Base-by-base conservation (phyloP, 306 rosid species). In the Dalbergia cochinchinensis region DNA sequence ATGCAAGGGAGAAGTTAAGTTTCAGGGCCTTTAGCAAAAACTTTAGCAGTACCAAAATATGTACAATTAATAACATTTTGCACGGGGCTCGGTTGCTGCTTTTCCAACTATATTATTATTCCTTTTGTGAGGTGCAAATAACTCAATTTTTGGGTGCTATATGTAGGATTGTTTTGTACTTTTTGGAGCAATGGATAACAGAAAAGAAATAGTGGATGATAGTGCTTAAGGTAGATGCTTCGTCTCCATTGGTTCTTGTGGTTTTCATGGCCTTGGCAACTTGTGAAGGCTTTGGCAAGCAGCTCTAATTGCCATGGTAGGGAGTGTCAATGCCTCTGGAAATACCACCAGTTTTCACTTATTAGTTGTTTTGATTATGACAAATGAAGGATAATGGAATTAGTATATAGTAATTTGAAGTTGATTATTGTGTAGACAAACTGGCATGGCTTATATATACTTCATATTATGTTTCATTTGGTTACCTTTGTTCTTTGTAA, bases 1-100 rank as follows among this genome's bases (percentile, higher is more conserved):
- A 86, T 76, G 94, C 86, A 72, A 91, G 85, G 59, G 88, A 85
- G 58, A 82, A 80, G 51, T 79, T 83, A 44, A 85, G 82, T 72
- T 69, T 88, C n/a, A 68, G 68, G 69, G 76, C 74, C 76, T 80
- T 86, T 11, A 66, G 86, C 39, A 74, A 91, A 75, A n/a, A n/a
- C n/a, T n/a, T n/a, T n/a, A n/a, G n/a, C n/a, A n/a, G n/a, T n/a
- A 72, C 37, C 57, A 67, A 76, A 90, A 76, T 60, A 57, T 84
- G 87, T 71, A 90, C 79, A 69, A 34, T 85, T 51, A 42, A 53
- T 73, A 69, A 85, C 73, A 66, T 37, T 75, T 73, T 84, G 60
- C 83, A 77, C 71, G 34, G 68, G 55, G 78, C 54, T 55, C 87
- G 66, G 74, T 65, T 85, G 80, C 85, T 76, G 71, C 55, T 79